Evolutionary conservation across 208 protist species (phyloP).

Genomic region (Crithidia fasciculata): DNA sequence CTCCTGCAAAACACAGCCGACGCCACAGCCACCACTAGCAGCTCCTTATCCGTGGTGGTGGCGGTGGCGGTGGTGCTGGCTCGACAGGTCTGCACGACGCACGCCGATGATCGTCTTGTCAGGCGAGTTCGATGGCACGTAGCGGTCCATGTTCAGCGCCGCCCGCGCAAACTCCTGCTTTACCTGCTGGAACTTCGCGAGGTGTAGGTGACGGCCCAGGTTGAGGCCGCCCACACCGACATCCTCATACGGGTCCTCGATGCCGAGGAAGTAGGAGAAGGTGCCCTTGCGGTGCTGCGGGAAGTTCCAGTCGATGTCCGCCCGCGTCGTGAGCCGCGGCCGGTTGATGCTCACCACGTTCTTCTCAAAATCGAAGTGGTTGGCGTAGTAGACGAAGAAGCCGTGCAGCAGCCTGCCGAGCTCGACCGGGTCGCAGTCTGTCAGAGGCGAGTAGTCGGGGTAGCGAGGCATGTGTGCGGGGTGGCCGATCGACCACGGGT

Average conservation of each 20-base stretch:
- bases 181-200: constrained; percentile 88
- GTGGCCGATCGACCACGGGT: constrained; percentile 88
- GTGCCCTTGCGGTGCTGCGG: constrained; percentile 79
- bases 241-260: constrained; percentile 92
- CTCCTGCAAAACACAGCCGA: no score
- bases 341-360: constrained; percentile 83
- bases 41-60: neutral
- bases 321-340: constrained; percentile 52
- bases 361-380: constrained; percentile 86
- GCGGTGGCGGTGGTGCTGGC: constrained; percentile 26
- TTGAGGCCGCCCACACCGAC: constrained; percentile 85
- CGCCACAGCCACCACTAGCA: no score
- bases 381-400: constrained; percentile 88
- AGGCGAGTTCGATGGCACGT: constrained; percentile 64
- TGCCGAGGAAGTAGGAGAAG: constrained; percentile 83
- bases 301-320: constrained; percentile 83
- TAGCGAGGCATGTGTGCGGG: constrained; percentile 87
- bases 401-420: constrained; percentile 80
- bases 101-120: constrained; percentile 88
- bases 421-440: constrained; percentile 69
- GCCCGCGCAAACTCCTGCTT: constrained; percentile 88
- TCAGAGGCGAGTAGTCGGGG: constrained; percentile 83
- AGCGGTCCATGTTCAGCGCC: constrained; percentile 85
- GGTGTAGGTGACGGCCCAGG: constrained; percentile 86
- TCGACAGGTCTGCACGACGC: constrained; percentile 59